These are phyloP conservation scores for Aspergillus ruber DNA, from an alignment of 2,329 filamentous ascomycete species.

Conservation along the genomic window DNA sequence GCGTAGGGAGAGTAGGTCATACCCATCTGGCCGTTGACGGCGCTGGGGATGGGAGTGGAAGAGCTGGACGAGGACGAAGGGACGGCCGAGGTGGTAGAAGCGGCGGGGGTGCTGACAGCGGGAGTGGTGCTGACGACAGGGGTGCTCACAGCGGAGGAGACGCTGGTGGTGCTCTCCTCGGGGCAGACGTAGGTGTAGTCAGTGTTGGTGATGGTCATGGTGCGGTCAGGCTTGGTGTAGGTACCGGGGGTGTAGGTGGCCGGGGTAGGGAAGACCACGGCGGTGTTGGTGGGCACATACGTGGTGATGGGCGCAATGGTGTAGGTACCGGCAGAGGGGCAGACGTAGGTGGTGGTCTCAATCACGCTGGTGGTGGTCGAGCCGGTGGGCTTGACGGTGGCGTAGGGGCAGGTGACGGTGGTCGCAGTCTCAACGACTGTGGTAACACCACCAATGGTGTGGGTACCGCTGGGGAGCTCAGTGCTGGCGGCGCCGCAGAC, in stretches of 20 bases:
- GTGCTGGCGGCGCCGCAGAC: conserved; percentile 60
- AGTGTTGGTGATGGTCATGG: conserved; percentile 64
- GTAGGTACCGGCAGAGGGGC: conserved; percentile 68
- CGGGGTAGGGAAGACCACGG: conserved; percentile 58
- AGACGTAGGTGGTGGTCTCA: conserved; percentile 64
- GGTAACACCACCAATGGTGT: conserved; percentile 67
- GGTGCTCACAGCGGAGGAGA: conserved; percentile 8
- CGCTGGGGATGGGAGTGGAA: conserved; percentile 16
- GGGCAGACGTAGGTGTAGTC: conserved; percentile 66
- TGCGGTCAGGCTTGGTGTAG: conserved; percentile 63
- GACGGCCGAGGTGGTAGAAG: conserved; percentile 15
- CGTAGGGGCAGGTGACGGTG: conserved; percentile 64
- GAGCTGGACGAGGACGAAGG: conserved; percentile 19
- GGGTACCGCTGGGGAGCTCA: conserved; percentile 55
- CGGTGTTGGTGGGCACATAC: conserved; percentile 46
- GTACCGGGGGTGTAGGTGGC: conserved; percentile 62
- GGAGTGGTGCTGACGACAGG: conserved; percentile 15
- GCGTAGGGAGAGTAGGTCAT: conserved; percentile 77
- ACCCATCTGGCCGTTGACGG: conserved; percentile 50
- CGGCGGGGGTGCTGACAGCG: conserved; percentile 8
- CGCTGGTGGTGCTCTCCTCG: conserved; percentile 44
- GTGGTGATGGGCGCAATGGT: conserved; percentile 65
- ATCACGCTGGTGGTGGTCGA: conserved; percentile 60
- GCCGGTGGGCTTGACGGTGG: conserved; percentile 54
- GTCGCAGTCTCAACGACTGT: conserved; percentile 62